These are phyloP conservation scores for Euphorbia tirucalli DNA, from an alignment of 345 rosid species.

Conservation along the genomic window DNA sequence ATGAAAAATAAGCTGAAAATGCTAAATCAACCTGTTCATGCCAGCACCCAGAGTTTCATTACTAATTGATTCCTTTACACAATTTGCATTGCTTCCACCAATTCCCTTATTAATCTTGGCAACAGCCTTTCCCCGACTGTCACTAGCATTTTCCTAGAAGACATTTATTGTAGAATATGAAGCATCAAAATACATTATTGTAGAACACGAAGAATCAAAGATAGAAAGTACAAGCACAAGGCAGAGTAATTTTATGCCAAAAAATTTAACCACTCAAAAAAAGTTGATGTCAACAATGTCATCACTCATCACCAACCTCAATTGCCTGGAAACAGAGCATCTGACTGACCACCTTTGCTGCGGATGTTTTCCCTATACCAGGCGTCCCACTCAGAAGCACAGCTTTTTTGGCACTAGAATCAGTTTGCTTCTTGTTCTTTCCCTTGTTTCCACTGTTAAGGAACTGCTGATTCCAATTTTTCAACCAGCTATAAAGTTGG, in stretches of 20 bases:
- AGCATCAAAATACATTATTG: too few species aligned
- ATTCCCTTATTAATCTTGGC: slow-evolving; percentile 76
- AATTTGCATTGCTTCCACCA: slow-evolving; percentile 95
- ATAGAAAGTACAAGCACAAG: slow-evolving; percentile 3
- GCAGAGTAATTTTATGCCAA: slow-evolving; percentile 14
- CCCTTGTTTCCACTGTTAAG: slow-evolving; percentile 61
- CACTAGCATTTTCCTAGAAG: slow-evolving; percentile 92
- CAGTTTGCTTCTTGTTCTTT: slow-evolving; percentile 73
- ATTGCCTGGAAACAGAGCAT: slow-evolving; percentile 92
- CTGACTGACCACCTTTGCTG: slow-evolving; percentile 86
- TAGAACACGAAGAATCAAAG: too few species aligned
- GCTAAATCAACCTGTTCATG: slow-evolving; percentile 53
- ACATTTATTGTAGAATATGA: not conserved
- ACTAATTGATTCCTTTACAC: slow-evolving; percentile 90
- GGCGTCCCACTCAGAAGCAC: slow-evolving; percentile 90
- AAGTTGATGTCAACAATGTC: not conserved
- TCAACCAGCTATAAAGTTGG: slow-evolving; percentile 86
- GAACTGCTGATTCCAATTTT: slow-evolving; percentile 73
- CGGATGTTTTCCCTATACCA: slow-evolving; percentile 94
- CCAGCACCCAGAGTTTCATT: slow-evolving; percentile 64
- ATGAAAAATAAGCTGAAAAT: not conserved
- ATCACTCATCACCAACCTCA: slow-evolving; percentile 57
- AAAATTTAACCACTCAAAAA: not conserved
- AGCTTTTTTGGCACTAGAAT: slow-evolving; percentile 72
- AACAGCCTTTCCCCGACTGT: slow-evolving; percentile 94